These are phyloP conservation scores for Hirsutella minnesotensis DNA, from an alignment of 2,329 filamentous ascomycete genomes.

Conservation along the genomic window DNA sequence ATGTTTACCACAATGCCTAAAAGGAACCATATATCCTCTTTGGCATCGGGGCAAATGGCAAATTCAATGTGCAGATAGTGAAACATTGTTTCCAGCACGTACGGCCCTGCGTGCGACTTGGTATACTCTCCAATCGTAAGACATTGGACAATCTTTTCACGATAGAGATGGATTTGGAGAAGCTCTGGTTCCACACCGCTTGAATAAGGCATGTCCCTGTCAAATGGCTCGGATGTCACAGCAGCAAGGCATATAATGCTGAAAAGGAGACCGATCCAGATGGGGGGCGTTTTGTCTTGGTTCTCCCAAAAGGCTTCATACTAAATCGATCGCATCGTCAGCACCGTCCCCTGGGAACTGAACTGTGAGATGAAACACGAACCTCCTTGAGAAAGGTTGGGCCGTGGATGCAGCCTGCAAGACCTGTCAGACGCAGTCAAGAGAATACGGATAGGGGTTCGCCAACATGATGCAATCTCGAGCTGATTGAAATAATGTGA, in stretches of 20 bases:
- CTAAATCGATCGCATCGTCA: conserved; percentile 9
- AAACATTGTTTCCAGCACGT: conserved; percentile 26
- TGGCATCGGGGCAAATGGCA: conserved; percentile 15
- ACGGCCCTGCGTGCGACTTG: conserved; percentile 21
- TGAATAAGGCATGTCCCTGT: neutral
- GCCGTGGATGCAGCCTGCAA: neutral
- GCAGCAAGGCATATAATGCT: conserved; percentile 28
- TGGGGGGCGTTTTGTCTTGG: conserved; percentile 19
- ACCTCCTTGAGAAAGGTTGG: neutral
- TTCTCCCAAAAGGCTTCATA: conserved; percentile 33
- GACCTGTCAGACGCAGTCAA: no score
- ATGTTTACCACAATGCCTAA: conserved; percentile 21
- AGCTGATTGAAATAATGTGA: neutral
- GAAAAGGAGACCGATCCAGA: conserved; percentile 36
- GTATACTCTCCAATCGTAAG: conserved; percentile 27
- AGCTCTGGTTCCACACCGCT: neutral
- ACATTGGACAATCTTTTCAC: conserved; percentile 22
- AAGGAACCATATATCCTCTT: conserved; percentile 22
- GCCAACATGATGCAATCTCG: neutral
- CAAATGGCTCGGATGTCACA: neutral
- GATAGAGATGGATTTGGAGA: conserved; percentile 9
- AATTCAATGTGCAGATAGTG: conserved; percentile 22
- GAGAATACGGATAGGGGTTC: no score
- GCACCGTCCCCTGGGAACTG: neutral
- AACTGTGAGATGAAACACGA: neutral